phyloP scores from a whole-genome alignment of 1,139 yeast species.

The Yamadazyma buinensis region DNA sequence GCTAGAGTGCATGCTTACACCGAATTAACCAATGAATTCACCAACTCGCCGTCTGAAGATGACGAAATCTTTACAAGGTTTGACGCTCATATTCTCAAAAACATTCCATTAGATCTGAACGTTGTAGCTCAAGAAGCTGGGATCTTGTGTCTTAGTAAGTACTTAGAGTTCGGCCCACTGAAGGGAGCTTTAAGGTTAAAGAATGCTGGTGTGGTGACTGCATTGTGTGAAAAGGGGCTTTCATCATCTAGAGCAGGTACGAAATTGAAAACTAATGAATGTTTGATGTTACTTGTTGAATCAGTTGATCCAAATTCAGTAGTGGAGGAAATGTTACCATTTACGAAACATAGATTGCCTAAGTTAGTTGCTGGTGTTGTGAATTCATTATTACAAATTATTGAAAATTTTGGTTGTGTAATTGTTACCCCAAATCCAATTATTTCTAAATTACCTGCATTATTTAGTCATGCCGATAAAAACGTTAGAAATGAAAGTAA shows the following conservation, averaged over 20 bases:
- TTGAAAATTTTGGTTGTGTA: conserved; percentile 67
- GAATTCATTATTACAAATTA: conserved; percentile 52
- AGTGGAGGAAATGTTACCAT: conserved; percentile 65
- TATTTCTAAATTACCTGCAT: conserved; percentile 57
- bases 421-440: conserved; percentile 60
- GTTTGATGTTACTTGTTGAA: conserved; percentile 61
- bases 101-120: conserved; percentile 67
- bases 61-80: conserved; percentile 53
- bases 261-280: conserved; percentile 60
- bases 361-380: conserved; percentile 73
- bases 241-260: conserved; percentile 76
- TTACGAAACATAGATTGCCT: conserved; percentile 63
- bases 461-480: conserved; percentile 84
- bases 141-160: conserved; percentile 51
- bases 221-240: conserved; percentile 76
- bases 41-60: conserved; percentile 49
- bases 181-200: conserved; percentile 29
- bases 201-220: conserved; percentile 45
- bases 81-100: conserved; percentile 28
- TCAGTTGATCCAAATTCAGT: conserved; percentile 60
- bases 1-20: conserved; percentile 80
- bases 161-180: conserved; percentile 48
- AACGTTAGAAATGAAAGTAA: conserved; percentile 82
- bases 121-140: conserved; percentile 94
- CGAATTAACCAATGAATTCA: conserved; percentile 54